These are phyloP conservation scores for Massarina eburnea DNA, from an alignment of 2,329 filamentous ascomycete genomes.

Conservation along the genomic window DNA sequence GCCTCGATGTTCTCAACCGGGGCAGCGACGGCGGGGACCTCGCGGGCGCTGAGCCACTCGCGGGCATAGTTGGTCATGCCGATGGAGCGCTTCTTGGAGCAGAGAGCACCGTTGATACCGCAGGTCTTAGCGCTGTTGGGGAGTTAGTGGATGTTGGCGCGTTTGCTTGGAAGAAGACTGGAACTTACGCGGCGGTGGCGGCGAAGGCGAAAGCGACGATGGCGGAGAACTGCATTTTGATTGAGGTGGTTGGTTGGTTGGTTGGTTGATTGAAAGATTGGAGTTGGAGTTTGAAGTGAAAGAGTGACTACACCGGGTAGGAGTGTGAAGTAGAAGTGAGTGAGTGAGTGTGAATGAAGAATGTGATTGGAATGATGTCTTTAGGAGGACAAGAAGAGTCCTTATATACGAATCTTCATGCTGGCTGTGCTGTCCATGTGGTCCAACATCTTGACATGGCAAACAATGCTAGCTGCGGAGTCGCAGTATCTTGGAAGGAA, in stretches of 20 bases:
- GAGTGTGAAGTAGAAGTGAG: neutral
- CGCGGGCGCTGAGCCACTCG: slow-evolving; percentile 4
- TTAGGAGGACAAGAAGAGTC: too few species aligned
- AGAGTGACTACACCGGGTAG: slow-evolving; percentile 1
- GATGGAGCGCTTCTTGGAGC: slow-evolving; percentile 3
- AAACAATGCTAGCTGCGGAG: too few species aligned
- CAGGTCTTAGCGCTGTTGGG: slow-evolving; percentile 4
- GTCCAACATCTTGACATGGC: too few species aligned
- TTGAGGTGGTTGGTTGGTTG: neutral
- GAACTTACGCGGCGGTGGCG: neutral
- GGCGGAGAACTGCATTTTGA: slow-evolving; percentile 5
- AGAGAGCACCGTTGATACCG: slow-evolving; percentile 4
- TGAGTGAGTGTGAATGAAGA: slow-evolving; percentile 1
- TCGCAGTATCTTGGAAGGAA: too few species aligned
- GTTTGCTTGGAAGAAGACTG: neutral
- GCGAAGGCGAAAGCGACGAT: slow-evolving; percentile 5
- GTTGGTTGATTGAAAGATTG: neutral
- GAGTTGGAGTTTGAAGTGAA: neutral
- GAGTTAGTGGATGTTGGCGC: neutral
- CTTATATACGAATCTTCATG: too few species aligned
- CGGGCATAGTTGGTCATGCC: slow-evolving; percentile 7
- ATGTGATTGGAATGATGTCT: neutral
- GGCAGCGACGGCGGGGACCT: neutral
- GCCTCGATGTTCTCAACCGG: neutral
- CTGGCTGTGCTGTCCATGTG: too few species aligned